phyloP scores from a whole-genome alignment of 805 yeast species.

The Candida piceae region DNA sequence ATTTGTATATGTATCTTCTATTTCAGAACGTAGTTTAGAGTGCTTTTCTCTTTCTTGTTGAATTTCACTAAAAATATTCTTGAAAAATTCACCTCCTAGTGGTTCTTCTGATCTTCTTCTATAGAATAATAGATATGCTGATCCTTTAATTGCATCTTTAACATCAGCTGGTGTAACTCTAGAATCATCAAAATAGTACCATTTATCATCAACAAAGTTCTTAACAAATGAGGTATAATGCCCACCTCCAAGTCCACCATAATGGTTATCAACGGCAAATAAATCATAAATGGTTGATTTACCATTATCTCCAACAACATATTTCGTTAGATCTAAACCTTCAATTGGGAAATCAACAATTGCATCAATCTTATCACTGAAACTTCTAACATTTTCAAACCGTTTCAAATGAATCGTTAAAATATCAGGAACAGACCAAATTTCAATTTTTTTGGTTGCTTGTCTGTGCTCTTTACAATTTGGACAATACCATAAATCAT shows the following conservation, averaged over 20 bases:
- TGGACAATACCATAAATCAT: constrained; percentile 94
- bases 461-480: constrained; percentile 81
- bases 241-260: constrained; percentile 95
- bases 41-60: constrained; percentile 15
- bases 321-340: constrained; percentile 67
- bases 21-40: neutral
- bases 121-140: constrained; percentile 86
- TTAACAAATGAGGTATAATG: constrained; percentile 91
- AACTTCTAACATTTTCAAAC: constrained; percentile 76
- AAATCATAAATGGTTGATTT: constrained; percentile 63
- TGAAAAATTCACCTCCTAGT: constrained; percentile 46
- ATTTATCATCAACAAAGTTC: constrained; percentile 66
- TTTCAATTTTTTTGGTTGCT: constrained; percentile 84
- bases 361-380: constrained; percentile 85
- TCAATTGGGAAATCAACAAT: constrained; percentile 83
- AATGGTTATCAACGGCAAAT: constrained; percentile 92
- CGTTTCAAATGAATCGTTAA: constrained; percentile 86
- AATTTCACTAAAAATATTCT: constrained; percentile 37
- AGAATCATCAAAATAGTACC: constrained; percentile 92
- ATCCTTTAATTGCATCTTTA: constrained; percentile 56
- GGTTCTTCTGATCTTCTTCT: constrained; percentile 42
- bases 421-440: constrained; percentile 93
- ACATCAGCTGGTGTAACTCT: constrained; percentile 61
- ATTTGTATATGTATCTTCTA: neutral
- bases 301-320: constrained; percentile 39